Base-by-base conservation (phyloP, 148 eudicot species). In the Suaeda aralocaspica region DNA sequence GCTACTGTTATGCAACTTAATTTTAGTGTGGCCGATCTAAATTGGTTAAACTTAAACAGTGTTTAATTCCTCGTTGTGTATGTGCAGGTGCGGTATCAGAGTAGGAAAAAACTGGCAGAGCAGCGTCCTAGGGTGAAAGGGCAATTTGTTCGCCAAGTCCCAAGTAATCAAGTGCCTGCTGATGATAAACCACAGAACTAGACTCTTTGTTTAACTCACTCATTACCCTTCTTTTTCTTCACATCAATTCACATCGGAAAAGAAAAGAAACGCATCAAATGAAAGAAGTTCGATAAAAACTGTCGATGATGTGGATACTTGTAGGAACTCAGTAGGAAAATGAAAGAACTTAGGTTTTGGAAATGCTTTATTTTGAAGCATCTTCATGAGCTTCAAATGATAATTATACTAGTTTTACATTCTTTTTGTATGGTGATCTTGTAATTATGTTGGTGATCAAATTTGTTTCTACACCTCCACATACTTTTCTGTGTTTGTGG, bases 61-160 rank as follows among this genome's bases (percentile, higher is more conserved):
- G 53, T 64, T 28, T 48, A 26, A 53, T 50, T 51, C 21, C 68
- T 52, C 69, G 66, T 34, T 25, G 28, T 45, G 15, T 34, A 55
- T n/a, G 34, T 78, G 60, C 76, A 86, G 89, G 87, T 86, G 42
- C 79, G 87, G 7, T 84, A 86, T 59, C 87, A 84, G 48, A 86
- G 86, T 77, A 82, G 87, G 81, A 84, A 86, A 80, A 86, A 49
- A 64, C 76, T 86, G 12, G 87, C 87, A 62, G 87, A 86, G 67
- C 87, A 86, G 39, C 82, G 90, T 18, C 84, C 84, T 22, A 82
- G 90, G 49, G 83, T 86, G 6, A 81, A 81, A 74, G 90, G 90
- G 33, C 90, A 86, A 68, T 86, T 86, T 74, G 90, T 86, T 68
- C 83, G 84, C n/a, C 90, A 80, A 39, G 66, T 39, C 12, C 69